These are phyloP conservation scores for Furcasterigmium furcatum DNA, from an alignment of 2,329 filamentous ascomycete species.

Conservation along the genomic window DNA sequence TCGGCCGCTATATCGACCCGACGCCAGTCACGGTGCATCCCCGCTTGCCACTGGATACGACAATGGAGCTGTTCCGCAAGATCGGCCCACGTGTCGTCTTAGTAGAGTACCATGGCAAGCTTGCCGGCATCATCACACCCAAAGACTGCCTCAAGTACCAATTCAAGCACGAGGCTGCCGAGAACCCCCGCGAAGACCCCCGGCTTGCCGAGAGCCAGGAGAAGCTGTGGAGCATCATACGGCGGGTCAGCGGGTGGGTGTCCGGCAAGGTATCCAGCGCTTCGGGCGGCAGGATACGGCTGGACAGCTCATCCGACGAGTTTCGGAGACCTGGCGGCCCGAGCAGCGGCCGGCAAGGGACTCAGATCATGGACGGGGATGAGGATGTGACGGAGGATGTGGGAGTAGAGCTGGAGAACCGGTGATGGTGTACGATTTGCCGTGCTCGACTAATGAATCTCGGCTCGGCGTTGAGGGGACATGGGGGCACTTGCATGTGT, in stretches of 20 bases:
- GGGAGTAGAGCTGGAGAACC: conserved; percentile 39
- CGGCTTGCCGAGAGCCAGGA: conserved; percentile 58
- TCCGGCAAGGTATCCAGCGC: conserved; percentile 48
- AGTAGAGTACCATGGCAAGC: conserved; percentile 81
- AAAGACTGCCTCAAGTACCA: conserved; percentile 98
- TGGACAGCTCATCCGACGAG: conserved; percentile 38
- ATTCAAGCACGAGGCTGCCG: conserved; percentile 89
- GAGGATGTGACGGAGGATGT: conserved; percentile 34
- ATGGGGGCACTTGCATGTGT: too few species aligned
- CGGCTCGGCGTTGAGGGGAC: too few species aligned
- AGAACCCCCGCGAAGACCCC: conserved; percentile 63
- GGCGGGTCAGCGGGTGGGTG: conserved; percentile 53
- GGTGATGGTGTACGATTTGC: conserved; percentile 15
- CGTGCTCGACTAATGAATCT: too few species aligned
- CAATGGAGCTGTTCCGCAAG: conserved; percentile 98
- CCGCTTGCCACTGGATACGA: conserved; percentile 86
- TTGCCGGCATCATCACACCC: conserved; percentile 85
- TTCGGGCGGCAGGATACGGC: conserved; percentile 54
- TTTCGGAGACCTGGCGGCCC: conserved; percentile 28
- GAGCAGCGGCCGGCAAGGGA: conserved; percentile 15
- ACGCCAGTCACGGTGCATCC: conserved; percentile 92
- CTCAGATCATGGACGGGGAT: conserved; percentile 35
- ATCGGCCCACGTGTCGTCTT: conserved; percentile 92
- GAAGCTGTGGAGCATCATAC: conserved; percentile 59
- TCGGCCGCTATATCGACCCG: conserved; percentile 82